Evolutionary conservation across 2,329 filamentous ascomycete genomes (phyloP).

Genomic region (Cladophialophora chaetospira): DNA sequence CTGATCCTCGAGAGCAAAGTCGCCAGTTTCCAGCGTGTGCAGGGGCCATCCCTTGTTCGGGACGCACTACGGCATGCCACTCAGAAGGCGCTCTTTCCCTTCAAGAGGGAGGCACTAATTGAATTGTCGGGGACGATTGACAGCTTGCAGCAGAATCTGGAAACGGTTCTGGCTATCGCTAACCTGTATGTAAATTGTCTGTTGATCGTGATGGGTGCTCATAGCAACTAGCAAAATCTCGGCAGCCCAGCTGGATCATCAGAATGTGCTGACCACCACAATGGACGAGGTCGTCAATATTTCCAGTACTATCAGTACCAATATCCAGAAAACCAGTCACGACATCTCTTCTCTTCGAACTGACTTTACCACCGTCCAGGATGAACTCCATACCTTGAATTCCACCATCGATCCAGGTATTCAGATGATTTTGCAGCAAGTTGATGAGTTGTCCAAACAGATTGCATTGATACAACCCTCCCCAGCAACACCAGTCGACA

Average conservation of each 20-base stretch:
- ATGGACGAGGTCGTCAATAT: background rate
- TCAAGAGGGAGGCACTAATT: background rate
- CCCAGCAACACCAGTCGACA: background rate
- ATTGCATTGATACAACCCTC: background rate
- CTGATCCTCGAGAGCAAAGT: background rate
- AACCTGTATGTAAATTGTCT: background rate
- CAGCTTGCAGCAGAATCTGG: slow-evolving; percentile 7
- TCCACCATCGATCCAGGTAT: background rate
- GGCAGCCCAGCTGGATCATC: background rate
- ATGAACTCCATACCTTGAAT: background rate
- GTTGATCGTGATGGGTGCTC: background rate
- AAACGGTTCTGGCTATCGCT: slow-evolving; percentile 5
- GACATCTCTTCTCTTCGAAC: background rate
- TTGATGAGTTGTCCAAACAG: background rate
- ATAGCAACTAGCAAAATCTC: background rate
- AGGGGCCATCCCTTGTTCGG: background rate
- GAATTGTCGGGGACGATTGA: slow-evolving; percentile 3
- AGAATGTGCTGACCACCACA: background rate
- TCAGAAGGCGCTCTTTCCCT: slow-evolving; percentile 6
- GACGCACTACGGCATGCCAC: background rate
- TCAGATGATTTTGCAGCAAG: background rate
- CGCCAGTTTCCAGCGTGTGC: background rate
- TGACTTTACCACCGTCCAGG: background rate
- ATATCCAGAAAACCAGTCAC: background rate
- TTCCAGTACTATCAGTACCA: background rate